Conservation (phyloP, 129 eudicot genomes). For the Helichrysum umbraculigerum region DNA sequence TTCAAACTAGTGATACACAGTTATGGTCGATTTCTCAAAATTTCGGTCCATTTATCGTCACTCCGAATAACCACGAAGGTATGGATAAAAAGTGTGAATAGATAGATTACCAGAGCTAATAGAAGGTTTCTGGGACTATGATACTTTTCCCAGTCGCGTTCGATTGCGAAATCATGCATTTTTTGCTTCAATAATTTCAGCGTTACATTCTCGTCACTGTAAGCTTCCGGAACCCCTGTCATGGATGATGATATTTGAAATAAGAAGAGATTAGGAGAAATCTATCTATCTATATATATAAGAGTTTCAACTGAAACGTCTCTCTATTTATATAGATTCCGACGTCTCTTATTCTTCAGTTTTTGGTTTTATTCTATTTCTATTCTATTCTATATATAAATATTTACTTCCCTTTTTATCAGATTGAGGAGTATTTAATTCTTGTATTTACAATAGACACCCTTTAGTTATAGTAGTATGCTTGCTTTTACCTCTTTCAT, state of each 20-base stretch:
- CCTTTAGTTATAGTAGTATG: not conserved
- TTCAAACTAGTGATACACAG: no score
- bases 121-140: slow-evolving; percentile 83
- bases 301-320: not conserved
- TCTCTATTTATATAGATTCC: not conserved
- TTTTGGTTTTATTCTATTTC: not conserved
- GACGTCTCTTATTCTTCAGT: not conserved
- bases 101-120: slow-evolving; percentile 52
- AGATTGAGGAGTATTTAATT: not conserved
- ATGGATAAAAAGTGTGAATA: not conserved
- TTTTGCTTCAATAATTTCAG: slow-evolving; percentile 52
- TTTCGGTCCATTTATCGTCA: no score
- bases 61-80: no score
- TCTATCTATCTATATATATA: not conserved
- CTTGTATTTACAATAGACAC: not conserved
- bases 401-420: not conserved
- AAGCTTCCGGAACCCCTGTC: slow-evolving; percentile 24
- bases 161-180: slow-evolving; percentile 60
- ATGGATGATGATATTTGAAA: slow-evolving; percentile 10
- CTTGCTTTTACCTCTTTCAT: not conserved
- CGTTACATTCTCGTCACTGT: slow-evolving; percentile 38
- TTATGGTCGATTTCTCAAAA: no score
- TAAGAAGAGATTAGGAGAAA: no score
- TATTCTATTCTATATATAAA: not conserved
- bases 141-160: slow-evolving; percentile 63